Conservation (phyloP, 2,329 filamentous ascomycete genomes). For the Trichoderma aggressivum region DNA sequence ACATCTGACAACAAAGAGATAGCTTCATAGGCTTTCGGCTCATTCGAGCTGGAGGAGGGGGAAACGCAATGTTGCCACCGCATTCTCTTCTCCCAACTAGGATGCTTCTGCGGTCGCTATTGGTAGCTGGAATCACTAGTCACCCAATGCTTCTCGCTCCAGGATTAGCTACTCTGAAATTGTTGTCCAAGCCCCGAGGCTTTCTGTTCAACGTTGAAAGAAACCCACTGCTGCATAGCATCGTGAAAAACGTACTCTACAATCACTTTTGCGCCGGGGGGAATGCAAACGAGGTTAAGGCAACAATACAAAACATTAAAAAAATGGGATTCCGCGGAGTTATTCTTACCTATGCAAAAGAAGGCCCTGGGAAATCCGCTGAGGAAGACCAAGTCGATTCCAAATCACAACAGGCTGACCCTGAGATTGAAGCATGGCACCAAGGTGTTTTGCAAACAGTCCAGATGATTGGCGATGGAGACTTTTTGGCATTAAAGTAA, state of each 20-base stretch:
- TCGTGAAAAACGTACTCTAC: conserved; percentile 45
- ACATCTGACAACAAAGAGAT: neutral
- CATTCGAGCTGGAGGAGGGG: neutral
- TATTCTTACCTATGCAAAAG: conserved; percentile 53
- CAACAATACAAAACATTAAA: conserved; percentile 41
- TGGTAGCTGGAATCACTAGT: conserved; percentile 1
- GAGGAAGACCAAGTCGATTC: neutral
- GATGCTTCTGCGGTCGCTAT: conserved; percentile 3
- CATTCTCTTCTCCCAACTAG: conserved; percentile 5
- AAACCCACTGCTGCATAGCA: neutral
- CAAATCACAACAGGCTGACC: neutral
- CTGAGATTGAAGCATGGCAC: conserved; percentile 36
- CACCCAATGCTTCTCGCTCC: conserved; percentile 1
- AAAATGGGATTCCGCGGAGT: conserved; percentile 52
- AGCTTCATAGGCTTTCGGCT: neutral
- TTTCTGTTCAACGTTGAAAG: neutral
- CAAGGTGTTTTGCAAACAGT: conserved; percentile 33
- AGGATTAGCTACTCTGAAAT: neutral
- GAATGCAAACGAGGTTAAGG: conserved; percentile 44
- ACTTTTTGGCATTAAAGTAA: conserved; percentile 39
- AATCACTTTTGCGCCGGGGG: conserved; percentile 57
- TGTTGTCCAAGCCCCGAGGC: neutral
- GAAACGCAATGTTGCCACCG: neutral
- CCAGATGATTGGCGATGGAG: conserved; percentile 32
- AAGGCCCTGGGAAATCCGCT: conserved; percentile 38